A percentile compares a stretch with the other conserved stretches of the same genome.
These are phyloP conservation scores for Apophysomyces elegans DNA, from an alignment of 371 early-diverging fungal genomes.

Conservation along the genomic window DNA sequence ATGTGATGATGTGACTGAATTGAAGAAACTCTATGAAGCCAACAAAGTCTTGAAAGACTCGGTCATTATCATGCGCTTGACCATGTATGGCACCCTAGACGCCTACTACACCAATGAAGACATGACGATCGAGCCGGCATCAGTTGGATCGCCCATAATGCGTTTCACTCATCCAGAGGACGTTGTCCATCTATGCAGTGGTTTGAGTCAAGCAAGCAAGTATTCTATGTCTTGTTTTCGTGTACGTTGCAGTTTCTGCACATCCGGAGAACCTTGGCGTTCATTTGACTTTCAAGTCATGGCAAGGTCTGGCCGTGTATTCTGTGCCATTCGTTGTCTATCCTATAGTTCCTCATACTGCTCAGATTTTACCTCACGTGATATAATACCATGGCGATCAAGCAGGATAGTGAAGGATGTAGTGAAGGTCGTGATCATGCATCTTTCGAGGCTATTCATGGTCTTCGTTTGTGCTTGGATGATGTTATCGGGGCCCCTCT, in stretches of 20 bases:
- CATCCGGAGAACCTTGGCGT: not conserved
- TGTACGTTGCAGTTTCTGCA: not conserved
- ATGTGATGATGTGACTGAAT: slow-evolving; percentile 3
- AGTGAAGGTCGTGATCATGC: no score
- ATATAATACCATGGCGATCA: no score
- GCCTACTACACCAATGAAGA: not conserved
- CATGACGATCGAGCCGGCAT: not conserved
- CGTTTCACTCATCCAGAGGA: slow-evolving; percentile 20
- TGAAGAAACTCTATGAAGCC: not conserved
- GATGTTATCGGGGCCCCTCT: no score
- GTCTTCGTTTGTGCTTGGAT: no score
- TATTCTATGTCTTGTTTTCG: slow-evolving; percentile 1
- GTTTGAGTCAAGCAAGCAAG: slow-evolving; percentile 15
- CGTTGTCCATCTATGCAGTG: slow-evolving; percentile 14
- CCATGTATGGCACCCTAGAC: not conserved
- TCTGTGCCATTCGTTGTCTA: not conserved
- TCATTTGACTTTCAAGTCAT: not conserved
- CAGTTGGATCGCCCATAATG: slow-evolving; percentile 18
- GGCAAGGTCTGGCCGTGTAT: not conserved
- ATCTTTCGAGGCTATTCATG: no score
- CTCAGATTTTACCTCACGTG: not conserved
- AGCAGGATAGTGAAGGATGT: no score
- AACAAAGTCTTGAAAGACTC: not conserved
- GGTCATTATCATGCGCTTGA: not conserved
- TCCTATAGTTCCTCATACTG: no score